Evolutionary conservation across 306 rosid genomes (phyloP).

Genomic region (Crataegus laevigata): DNA sequence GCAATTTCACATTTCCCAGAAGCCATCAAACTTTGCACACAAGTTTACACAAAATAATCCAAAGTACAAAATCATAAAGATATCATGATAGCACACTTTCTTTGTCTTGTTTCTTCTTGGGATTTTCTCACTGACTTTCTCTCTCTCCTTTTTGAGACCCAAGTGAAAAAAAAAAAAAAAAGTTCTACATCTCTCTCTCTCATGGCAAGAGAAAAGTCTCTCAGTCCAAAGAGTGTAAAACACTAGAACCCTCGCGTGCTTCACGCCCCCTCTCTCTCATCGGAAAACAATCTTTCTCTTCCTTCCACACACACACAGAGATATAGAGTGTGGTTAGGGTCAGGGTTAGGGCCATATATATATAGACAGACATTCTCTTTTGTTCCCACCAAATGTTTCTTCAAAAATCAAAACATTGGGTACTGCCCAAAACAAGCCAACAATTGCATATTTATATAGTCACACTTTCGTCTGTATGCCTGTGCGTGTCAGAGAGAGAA

Average conservation of each 20-base stretch:
- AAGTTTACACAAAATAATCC: conserved; percentile 17
- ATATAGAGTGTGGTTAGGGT: conserved; percentile 13
- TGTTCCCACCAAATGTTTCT: conserved; percentile 28
- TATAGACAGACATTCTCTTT: conserved; percentile 53
- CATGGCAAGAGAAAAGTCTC: conserved; percentile 27
- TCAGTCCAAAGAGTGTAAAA: conserved; percentile 50
- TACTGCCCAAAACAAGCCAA: conserved; percentile 15
- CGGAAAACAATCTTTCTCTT: conserved; percentile 24
- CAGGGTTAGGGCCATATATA: neutral
- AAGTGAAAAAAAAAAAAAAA: neutral
- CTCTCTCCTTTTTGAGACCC: conserved; percentile 21
- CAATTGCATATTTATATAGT: neutral
- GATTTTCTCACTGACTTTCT: conserved; percentile 31
- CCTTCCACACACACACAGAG: neutral
- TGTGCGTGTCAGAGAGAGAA: conserved; percentile 18
- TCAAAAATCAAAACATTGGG: conserved; percentile 23
- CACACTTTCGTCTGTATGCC: neutral
- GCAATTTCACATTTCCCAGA: conserved; percentile 28
- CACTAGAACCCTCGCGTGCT: conserved; percentile 45
- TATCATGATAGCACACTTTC: conserved; percentile 44
- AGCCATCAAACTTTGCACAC: conserved; percentile 31
- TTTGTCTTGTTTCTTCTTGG: conserved; percentile 44
- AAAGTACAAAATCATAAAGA: conserved; percentile 44
- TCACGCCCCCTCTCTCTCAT: conserved; percentile 21
- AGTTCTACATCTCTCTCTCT: neutral